Percentiles rank a stretch among this genome's conserved stretches.
Conservation (phyloP, 257 asterid genomes). For the Penstemon eatonii region DNA sequence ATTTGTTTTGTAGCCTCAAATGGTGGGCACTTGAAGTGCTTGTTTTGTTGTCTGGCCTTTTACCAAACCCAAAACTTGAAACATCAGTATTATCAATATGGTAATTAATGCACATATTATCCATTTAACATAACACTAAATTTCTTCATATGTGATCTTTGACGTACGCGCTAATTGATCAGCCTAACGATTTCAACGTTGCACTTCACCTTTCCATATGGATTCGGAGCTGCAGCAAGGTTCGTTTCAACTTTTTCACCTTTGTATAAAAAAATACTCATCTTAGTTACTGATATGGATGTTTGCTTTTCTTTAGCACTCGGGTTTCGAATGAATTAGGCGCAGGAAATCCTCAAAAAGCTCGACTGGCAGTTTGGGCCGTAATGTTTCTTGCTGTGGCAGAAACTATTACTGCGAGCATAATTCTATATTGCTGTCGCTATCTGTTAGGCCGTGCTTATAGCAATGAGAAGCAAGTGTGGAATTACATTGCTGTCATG, state of each 20-base stretch:
- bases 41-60: constrained; percentile 53
- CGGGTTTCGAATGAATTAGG: constrained; percentile 66
- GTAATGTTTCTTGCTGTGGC: constrained; percentile 38
- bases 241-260: constrained; percentile 9
- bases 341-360: constrained; percentile 53
- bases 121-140: background rate
- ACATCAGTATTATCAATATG: constrained; percentile 69
- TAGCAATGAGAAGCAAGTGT: constrained; percentile 51
- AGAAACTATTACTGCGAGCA: constrained; percentile 29
- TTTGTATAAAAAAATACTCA: background rate
- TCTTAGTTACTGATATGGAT: background rate
- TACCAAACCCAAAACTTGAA: constrained; percentile 66
- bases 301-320: constrained; percentile 41
- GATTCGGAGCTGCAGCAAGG: constrained; percentile 67
- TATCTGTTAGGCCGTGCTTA: constrained; percentile 38
- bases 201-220: constrained; percentile 58
- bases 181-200: constrained; percentile 58
- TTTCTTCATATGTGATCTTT: background rate
- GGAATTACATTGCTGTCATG: constrained; percentile 48
- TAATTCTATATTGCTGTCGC: constrained; percentile 35
- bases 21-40: constrained; percentile 74
- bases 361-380: constrained; percentile 40
- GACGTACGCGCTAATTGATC: constrained; percentile 16
- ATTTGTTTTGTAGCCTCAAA: constrained; percentile 44
- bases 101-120: constrained; percentile 26